Evolutionary conservation across 78 protist species (phyloP).

Genomic region (Dictyostelium purpureum): DNA sequence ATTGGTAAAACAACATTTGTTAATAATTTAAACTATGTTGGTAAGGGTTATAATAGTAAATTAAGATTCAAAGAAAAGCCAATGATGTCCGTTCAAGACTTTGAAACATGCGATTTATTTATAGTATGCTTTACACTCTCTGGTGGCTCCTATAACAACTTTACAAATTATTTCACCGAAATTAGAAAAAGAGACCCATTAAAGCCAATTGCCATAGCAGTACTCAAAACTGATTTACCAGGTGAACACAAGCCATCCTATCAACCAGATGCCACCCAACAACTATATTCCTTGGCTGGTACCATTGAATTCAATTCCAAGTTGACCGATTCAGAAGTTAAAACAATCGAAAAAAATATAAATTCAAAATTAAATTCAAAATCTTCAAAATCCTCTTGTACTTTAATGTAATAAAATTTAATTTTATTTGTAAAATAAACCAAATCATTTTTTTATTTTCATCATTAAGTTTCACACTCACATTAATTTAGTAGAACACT

Average conservation of each 20-base stretch:
- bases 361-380: background rate
- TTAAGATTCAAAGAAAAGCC: background rate
- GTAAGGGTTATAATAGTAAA: background rate
- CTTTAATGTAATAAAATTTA: conserved; percentile 25
- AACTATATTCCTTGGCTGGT: conserved; percentile 26
- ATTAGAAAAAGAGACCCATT: conserved; percentile 36
- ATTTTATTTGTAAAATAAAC: background rate
- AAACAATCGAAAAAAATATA: background rate
- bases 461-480: background rate
- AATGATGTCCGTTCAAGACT: background rate
- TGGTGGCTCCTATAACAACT: background rate
- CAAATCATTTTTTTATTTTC: background rate
- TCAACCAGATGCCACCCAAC: background rate
- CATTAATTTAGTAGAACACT: background rate
- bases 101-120: background rate
- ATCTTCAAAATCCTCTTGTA: conserved; percentile 6
- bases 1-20: conserved; percentile 54
- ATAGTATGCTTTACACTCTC: conserved; percentile 5
- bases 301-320: background rate
- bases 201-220: background rate
- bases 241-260: background rate
- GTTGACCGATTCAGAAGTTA: conserved; percentile 1
- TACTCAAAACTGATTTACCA: conserved; percentile 11
- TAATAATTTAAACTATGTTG: conserved; percentile 7
- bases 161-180: conserved; percentile 7